Conservation (phyloP, 1,139 yeast species). For the Pichia sp. region DNA sequence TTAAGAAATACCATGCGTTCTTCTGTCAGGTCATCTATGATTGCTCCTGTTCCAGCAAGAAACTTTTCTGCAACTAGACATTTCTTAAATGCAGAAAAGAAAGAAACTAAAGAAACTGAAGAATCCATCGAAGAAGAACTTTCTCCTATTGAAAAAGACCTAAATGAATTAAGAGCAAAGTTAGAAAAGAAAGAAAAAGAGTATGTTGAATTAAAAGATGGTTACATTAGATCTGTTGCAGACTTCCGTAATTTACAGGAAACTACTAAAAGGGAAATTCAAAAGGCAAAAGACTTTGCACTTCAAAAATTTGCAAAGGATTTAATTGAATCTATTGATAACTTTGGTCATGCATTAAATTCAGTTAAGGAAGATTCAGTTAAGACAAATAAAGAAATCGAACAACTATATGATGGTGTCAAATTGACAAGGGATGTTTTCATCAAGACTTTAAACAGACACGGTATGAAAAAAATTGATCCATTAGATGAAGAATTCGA, state of each 20-base stretch:
- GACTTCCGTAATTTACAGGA: conserved; percentile 93
- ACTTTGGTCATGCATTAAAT: conserved; percentile 79
- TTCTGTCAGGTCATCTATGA: conserved; percentile 2
- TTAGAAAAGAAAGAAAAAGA: conserved; percentile 69
- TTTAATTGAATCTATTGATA: conserved; percentile 82
- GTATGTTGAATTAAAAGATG: conserved; percentile 74
- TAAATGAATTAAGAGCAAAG: conserved; percentile 47
- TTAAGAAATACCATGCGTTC: conserved; percentile 9
- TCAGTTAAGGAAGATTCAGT: conserved; percentile 68
- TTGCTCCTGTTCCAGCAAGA: background rate
- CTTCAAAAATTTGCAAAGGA: conserved; percentile 91
- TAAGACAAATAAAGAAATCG: conserved; percentile 54
- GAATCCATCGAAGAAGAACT: conserved; percentile 16
- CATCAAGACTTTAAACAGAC: conserved; percentile 73
- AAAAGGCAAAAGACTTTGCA: conserved; percentile 86
- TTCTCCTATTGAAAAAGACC: conserved; percentile 23
- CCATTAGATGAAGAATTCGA: conserved; percentile 84
- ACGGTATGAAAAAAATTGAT: conserved; percentile 75
- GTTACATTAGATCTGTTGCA: conserved; percentile 76
- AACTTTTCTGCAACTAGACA: conserved; percentile 7
- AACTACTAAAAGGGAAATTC: conserved; percentile 78
- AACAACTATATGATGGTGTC: conserved; percentile 81
- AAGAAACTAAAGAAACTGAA: conserved; percentile 16
- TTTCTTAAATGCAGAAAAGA: conserved; percentile 15
- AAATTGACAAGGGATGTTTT: conserved; percentile 84